Percentiles rank a stretch among this genome's conserved stretches.
Conservation (phyloP, 2,329 filamentous ascomycete species). For the Escovopsis sp. region DNA sequence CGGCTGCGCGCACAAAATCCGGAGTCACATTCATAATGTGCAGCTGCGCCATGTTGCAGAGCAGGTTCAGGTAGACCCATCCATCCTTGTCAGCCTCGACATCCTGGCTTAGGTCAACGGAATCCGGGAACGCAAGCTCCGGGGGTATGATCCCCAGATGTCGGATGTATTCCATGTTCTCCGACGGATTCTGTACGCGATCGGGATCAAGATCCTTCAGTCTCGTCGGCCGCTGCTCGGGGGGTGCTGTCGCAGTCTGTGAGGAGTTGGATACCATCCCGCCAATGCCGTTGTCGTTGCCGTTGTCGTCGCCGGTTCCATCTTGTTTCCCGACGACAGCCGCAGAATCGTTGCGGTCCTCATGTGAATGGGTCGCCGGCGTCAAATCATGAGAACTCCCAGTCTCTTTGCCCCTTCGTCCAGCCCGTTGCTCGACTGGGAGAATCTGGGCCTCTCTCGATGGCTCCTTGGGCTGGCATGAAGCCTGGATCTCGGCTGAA, state of each 20-base stretch:
- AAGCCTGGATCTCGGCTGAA: slow-evolving; percentile 14
- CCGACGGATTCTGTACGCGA: slow-evolving; percentile 56
- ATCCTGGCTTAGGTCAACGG: slow-evolving; percentile 15
- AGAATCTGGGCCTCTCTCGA: slow-evolving; percentile 36
- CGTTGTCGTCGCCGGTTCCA: slow-evolving; percentile 25
- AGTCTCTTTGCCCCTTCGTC: slow-evolving; percentile 23
- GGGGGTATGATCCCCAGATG: slow-evolving; percentile 55
- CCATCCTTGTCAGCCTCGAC: slow-evolving; percentile 51
- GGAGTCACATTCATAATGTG: slow-evolving; percentile 74
- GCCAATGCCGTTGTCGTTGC: slow-evolving; percentile 17
- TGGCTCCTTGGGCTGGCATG: slow-evolving; percentile 21
- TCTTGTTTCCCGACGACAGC: slow-evolving; percentile 15
- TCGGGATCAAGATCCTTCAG: slow-evolving; percentile 65
- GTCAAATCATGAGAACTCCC: slow-evolving; percentile 25
- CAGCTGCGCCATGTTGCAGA: slow-evolving; percentile 69
- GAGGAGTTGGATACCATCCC: slow-evolving; percentile 6
- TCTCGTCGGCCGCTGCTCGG: slow-evolving; percentile 62
- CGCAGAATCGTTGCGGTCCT: slow-evolving; percentile 28
- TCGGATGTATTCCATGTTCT: slow-evolving; percentile 69
- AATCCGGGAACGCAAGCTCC: slow-evolving; percentile 23
- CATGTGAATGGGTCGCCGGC: slow-evolving; percentile 33
- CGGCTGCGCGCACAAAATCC: slow-evolving; percentile 59
- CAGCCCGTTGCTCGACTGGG: slow-evolving; percentile 14
- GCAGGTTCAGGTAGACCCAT: slow-evolving; percentile 71
- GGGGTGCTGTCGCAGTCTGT: slow-evolving; percentile 25